Percentiles rank a stretch among this genome's conserved stretches.
phyloP scores from a whole-genome alignment of 176 grass and related monocot species.

The Elymus sibiricus region DNA sequence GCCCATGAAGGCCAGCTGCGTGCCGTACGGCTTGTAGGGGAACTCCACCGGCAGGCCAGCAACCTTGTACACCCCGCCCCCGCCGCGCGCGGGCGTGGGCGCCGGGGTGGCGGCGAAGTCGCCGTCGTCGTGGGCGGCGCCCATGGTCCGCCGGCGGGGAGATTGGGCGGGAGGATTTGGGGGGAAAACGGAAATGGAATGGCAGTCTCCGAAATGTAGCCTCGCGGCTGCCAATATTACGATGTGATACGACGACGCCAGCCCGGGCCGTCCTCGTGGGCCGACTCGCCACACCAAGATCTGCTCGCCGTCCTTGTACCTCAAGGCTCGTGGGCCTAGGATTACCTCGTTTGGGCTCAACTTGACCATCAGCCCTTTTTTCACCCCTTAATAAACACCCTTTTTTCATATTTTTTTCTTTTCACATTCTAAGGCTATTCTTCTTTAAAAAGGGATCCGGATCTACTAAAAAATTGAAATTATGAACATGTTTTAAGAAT shows the following conservation, averaged over 20 bases:
- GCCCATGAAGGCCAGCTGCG: conserved; percentile 97
- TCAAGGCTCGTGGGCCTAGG: too few relatives aligned
- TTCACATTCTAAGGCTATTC: too few relatives aligned
- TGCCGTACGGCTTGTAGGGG: conserved; percentile 85
- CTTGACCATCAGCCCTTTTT: too few relatives aligned
- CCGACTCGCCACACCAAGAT: background rate
- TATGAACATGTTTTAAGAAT: too few relatives aligned
- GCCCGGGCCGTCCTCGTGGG: background rate
- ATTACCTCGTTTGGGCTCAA: too few relatives aligned
- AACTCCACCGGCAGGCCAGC: conserved; percentile 81
- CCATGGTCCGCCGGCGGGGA: background rate
- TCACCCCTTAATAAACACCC: too few relatives aligned
- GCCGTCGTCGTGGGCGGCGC: conserved; percentile 19
- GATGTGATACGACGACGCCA: background rate
- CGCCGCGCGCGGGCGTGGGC: background rate
- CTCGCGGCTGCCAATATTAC: background rate
- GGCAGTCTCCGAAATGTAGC: background rate
- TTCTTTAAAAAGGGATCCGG: too few relatives aligned
- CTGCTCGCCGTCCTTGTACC: too few relatives aligned
- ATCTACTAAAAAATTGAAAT: too few relatives aligned
- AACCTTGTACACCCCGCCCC: conserved; percentile 69
- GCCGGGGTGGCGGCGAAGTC: conserved; percentile 25
- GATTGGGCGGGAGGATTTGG: conserved; percentile 31
- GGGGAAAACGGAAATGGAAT: conserved; percentile 7
- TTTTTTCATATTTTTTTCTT: too few relatives aligned